Evolutionary conservation across 2,329 filamentous ascomycete genomes (phyloP).

Genomic region (Thelonectria discophora): DNA sequence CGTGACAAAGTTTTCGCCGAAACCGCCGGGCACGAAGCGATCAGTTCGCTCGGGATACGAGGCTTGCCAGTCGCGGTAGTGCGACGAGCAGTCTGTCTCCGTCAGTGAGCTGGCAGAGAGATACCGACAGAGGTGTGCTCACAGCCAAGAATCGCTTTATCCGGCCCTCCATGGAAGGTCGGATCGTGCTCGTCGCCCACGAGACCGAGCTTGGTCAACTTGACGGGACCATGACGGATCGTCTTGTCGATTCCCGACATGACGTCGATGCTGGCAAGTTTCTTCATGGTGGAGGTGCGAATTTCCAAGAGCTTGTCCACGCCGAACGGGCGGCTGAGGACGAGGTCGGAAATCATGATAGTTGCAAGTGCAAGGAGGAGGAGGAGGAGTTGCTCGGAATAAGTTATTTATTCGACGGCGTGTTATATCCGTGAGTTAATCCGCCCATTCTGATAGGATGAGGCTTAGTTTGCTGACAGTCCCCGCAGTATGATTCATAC

Average conservation of each 20-base stretch:
- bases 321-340: slow-evolving; percentile 54
- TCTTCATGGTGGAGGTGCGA: slow-evolving; percentile 65
- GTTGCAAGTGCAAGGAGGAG: neutral
- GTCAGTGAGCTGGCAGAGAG: neutral
- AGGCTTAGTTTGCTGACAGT: neutral
- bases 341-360: slow-evolving; percentile 1
- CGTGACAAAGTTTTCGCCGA: slow-evolving; percentile 72
- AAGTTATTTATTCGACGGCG: neutral
- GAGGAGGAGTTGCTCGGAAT: neutral
- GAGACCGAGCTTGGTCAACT: slow-evolving; percentile 60
- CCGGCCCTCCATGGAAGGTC: slow-evolving; percentile 67
- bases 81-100: slow-evolving; percentile 64
- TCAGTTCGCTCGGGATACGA: slow-evolving; percentile 61
- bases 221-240: slow-evolving; percentile 53
- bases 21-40: slow-evolving; percentile 65
- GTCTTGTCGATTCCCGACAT: slow-evolving; percentile 67
- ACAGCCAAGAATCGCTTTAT: slow-evolving; percentile 71
- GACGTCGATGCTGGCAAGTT: slow-evolving; percentile 60
- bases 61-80: slow-evolving; percentile 64
- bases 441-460: slow-evolving; percentile 20
- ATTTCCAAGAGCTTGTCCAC: slow-evolving; percentile 64
- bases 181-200: slow-evolving; percentile 69
- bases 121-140: slow-evolving; percentile 33
- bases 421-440: neutral
- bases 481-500: neutral